These are phyloP conservation scores for Scheffersomyces segobiensis DNA, from an alignment of 1,139 yeast species.

Conservation along the genomic window DNA sequence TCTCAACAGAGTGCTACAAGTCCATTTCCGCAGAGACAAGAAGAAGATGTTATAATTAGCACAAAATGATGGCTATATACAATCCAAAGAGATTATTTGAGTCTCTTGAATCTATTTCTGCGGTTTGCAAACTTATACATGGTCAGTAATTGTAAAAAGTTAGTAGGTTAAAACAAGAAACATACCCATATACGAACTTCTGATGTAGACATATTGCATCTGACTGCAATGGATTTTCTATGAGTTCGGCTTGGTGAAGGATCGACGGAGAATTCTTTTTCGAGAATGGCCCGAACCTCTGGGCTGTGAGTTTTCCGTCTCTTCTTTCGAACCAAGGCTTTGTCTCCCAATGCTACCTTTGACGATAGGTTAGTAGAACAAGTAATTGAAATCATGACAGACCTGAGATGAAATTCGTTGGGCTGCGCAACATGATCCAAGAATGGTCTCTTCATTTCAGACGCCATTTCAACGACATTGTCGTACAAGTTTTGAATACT, in stretches of 20 bases:
- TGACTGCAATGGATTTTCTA: neutral
- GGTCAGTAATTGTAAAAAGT: neutral
- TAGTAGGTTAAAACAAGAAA: neutral
- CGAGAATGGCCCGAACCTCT: neutral
- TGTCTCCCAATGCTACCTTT: neutral
- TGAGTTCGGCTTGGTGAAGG: neutral
- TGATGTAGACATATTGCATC: neutral
- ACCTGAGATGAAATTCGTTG: neutral
- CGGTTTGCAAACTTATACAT: neutral
- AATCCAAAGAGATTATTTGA: too few relatives aligned
- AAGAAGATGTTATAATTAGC: neutral
- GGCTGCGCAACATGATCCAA: neutral
- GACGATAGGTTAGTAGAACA: neutral
- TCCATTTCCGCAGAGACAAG: neutral
- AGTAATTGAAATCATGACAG: neutral
- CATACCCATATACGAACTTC: neutral
- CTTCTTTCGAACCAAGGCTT: neutral
- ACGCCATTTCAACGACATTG: neutral
- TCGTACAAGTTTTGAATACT: neutral
- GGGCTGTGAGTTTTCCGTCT: neutral
- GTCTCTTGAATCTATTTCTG: neutral
- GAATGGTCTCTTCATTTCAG: neutral
- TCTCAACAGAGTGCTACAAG: constrained; percentile 5
- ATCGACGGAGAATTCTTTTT: neutral
- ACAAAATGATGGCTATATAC: too few relatives aligned